phyloP scores from a whole-genome alignment of 2,329 filamentous ascomycete species.

The Dryadomyces quercivorus region DNA sequence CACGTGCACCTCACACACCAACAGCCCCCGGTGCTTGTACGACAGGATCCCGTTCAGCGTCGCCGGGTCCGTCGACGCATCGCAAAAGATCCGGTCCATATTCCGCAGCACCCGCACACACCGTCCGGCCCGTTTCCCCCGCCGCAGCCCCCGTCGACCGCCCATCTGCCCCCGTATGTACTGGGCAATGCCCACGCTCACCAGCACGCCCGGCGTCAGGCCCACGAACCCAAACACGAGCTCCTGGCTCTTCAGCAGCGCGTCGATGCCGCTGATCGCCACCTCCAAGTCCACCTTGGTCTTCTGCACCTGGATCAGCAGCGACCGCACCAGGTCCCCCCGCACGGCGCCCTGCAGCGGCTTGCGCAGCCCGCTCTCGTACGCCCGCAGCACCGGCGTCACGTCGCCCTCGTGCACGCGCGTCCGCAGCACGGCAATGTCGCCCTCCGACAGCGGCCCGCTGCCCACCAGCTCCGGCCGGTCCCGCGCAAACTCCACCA shows the following conservation, averaged over 20 bases:
- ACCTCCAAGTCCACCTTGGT: conserved; percentile 97
- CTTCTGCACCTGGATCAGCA: conserved; percentile 95
- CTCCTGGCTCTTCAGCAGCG: conserved; percentile 89
- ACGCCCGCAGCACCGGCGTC: conserved; percentile 80
- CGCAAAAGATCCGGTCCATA: conserved; percentile 68
- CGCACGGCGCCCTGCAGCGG: conserved; percentile 73
- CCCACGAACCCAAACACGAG: conserved; percentile 96
- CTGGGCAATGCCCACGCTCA: conserved; percentile 60
- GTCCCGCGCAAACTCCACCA: conserved; percentile 86
- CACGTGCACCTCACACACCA: conserved; percentile 82
- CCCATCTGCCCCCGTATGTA: conserved; percentile 63
- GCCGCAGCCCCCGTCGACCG: conserved; percentile 54
- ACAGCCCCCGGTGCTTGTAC: conserved; percentile 84
- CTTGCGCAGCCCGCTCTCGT: conserved; percentile 74
- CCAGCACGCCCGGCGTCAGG: conserved; percentile 82
- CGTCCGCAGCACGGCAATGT: conserved; percentile 61
- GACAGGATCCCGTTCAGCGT: conserved; percentile 63
- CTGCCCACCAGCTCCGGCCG: conserved; percentile 51
- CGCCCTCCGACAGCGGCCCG: conserved; percentile 46
- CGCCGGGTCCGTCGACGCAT: conserved; percentile 39
- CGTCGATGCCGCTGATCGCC: conserved; percentile 90
- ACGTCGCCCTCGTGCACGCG: conserved; percentile 87
- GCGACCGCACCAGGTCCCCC: conserved; percentile 77
- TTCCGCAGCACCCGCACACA: conserved; percentile 72
- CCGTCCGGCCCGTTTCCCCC: conserved; percentile 53